Base-by-base conservation (phyloP, 441 rosid genomes). In the Arabidopsis hybrid region DNA sequence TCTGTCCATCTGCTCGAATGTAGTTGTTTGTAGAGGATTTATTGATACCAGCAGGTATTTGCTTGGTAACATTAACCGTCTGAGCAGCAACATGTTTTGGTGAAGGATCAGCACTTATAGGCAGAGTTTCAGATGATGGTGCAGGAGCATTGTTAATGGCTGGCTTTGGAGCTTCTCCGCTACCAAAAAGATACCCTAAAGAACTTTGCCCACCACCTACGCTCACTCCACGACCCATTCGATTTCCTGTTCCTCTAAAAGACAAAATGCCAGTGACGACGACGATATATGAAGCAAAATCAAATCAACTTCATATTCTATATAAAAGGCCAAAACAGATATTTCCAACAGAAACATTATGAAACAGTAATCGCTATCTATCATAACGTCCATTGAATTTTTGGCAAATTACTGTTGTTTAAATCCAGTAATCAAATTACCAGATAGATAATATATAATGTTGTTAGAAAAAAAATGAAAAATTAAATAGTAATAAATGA, bases 1-100 rank as follows among this genome's bases (percentile, higher is more conserved):
- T 92, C 80, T 90, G 94, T 67, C 94, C 91, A 83, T 91, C 95
- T 36, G 94, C 86, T 5, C 91, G 84, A 83, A 83, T 34, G 71
- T 91, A 86, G 77, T 91, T 91, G 84, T 90, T 92, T 39, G 87
- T 4, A 32, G 93, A 84, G 75, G 81, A 69, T 52, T 89, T 85
- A 61, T 82, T 87, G 56, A 87, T 84, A 43, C 97, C 95, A 56
- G 91, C 95, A 67, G 90, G 87, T 57, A 79, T 32, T 69, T 83
- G 84, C 69, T 83, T 86, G 65, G 31, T 64, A 9, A 77, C 12
- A 71, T 86, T 31, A 55, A 13, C 18, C 60, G 39, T 38, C 18
- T 55, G 39, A 31, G 39, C 39, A 31, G 39, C 92, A 16, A 72
- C 89, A 2, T 88, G 85, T 51, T 53, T 83, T 60, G 87, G 83